phyloP scores from a whole-genome alignment of 2,329 filamentous ascomycete genomes.

The Hymenoscyphus scutula region DNA sequence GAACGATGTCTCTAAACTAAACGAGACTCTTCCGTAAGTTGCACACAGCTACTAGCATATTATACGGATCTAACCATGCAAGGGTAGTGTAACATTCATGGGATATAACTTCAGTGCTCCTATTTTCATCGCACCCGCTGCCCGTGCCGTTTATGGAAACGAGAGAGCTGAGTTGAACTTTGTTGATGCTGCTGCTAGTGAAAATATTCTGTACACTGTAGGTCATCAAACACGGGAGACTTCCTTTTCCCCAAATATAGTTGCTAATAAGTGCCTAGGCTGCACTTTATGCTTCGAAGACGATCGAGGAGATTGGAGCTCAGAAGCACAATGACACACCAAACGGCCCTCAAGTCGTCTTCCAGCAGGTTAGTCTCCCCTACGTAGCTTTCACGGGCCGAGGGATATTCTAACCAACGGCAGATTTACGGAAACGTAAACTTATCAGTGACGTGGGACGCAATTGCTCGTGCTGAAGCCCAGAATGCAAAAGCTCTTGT shows the following conservation, averaged over 20 bases:
- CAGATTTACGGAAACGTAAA: constrained; percentile 9
- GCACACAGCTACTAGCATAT: no score
- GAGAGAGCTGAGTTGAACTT: constrained; percentile 38
- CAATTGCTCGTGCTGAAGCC: constrained; percentile 5
- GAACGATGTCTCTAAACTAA: constrained; percentile 39
- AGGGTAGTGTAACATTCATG: constrained; percentile 27
- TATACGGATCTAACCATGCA: background rate
- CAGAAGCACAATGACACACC: constrained; percentile 7
- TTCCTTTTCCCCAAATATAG: background rate
- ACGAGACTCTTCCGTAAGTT: constrained; percentile 18
- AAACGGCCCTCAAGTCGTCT: constrained; percentile 15
- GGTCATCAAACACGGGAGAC: background rate
- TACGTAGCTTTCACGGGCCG: background rate
- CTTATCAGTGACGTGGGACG: constrained; percentile 11
- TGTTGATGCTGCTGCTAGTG: constrained; percentile 36
- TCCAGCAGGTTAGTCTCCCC: constrained; percentile 18
- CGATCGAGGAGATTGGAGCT: constrained; percentile 22
- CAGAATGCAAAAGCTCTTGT: constrained; percentile 12
- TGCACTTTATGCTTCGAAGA: constrained; percentile 12
- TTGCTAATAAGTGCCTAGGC: constrained; percentile 8
- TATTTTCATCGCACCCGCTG: constrained; percentile 40
- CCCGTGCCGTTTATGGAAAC: constrained; percentile 36
- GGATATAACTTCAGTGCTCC: constrained; percentile 39
- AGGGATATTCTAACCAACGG: background rate
- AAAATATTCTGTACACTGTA: constrained; percentile 18